Percentiles rank a stretch among this genome's conserved stretches.
These are phyloP conservation scores for Solanum rostratum DNA, from an alignment of 257 asterid genomes.

Conservation along the genomic window DNA sequence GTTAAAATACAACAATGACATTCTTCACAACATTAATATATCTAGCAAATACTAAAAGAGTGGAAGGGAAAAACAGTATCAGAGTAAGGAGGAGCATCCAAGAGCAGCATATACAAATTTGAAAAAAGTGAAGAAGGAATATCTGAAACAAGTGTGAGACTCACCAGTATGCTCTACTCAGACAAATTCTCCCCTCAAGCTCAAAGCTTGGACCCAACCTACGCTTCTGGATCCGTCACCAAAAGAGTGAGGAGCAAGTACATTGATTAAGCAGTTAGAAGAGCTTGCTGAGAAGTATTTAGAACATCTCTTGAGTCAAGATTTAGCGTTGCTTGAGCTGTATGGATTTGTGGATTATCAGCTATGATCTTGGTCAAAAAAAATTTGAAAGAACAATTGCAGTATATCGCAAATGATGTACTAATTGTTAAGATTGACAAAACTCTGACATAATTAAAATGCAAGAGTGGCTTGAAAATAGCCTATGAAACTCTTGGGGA, in stretches of 20 bases:
- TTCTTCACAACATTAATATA: background rate
- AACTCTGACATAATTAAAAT: background rate
- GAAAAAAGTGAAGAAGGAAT: background rate
- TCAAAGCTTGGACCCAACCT: background rate
- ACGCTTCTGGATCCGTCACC: background rate
- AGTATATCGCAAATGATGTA: background rate
- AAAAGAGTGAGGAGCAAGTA: background rate
- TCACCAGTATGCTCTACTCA: background rate
- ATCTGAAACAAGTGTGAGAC: background rate
- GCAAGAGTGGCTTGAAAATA: background rate
- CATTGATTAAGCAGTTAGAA: background rate
- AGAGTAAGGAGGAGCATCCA: background rate
- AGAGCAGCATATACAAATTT: background rate
- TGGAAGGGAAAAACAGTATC: background rate
- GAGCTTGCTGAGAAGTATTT: background rate
- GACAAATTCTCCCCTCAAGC: background rate
- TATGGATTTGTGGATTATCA: slow-evolving; percentile 3
- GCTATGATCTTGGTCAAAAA: slow-evolving; percentile 11
- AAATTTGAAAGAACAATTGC: background rate
- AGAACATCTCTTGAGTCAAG: background rate
- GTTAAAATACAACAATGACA: background rate
- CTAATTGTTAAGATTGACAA: too few species aligned
- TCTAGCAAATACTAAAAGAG: background rate
- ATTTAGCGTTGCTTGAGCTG: slow-evolving; percentile 3
- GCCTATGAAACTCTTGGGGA: background rate